phyloP scores from a whole-genome alignment of 2,329 filamentous ascomycete species.

The Xylaria sp. region DNA sequence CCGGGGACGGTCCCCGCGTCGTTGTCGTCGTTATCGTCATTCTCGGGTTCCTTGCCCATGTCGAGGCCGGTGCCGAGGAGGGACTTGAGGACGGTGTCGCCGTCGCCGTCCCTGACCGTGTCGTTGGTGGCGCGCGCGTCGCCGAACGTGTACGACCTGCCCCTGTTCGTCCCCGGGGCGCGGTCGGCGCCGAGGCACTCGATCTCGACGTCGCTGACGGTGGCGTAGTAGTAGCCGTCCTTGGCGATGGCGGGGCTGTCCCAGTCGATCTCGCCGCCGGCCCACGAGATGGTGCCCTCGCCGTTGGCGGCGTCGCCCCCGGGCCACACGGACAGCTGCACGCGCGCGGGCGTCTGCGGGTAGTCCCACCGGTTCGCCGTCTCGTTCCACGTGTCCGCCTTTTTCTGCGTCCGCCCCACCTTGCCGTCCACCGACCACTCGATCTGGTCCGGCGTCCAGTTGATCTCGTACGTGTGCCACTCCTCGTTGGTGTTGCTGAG shows the following conservation, averaged over 20 bases:
- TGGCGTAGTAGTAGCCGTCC: conserved; percentile 87
- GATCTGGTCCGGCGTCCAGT: conserved; percentile 86
- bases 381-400: conserved; percentile 81
- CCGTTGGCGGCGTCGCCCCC: conserved; percentile 80
- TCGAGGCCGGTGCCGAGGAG: conserved; percentile 81
- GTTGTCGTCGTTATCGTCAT: conserved; percentile 36
- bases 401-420: conserved; percentile 72
- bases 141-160: conserved; percentile 77
- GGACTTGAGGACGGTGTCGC: conserved; percentile 75
- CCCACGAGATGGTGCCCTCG: conserved; percentile 86
- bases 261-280: conserved; percentile 91
- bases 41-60: conserved; percentile 51
- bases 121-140: conserved; percentile 68
- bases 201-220: conserved; percentile 75
- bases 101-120: conserved; percentile 75
- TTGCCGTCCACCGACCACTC: conserved; percentile 87
- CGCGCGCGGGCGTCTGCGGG: conserved; percentile 87
- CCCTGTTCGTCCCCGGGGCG: conserved; percentile 68
- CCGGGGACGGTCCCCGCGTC: conserved; percentile 34
- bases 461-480: conserved; percentile 88
- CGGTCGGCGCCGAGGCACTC: conserved; percentile 74
- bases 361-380: conserved; percentile 81
- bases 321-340: conserved; percentile 96
- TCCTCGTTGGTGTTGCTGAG: conserved; percentile 72
- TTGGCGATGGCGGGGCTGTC: conserved; percentile 75